phyloP scores from a whole-genome alignment of 176 grass and related monocot species.

The maize (Zea mays) region DNA sequence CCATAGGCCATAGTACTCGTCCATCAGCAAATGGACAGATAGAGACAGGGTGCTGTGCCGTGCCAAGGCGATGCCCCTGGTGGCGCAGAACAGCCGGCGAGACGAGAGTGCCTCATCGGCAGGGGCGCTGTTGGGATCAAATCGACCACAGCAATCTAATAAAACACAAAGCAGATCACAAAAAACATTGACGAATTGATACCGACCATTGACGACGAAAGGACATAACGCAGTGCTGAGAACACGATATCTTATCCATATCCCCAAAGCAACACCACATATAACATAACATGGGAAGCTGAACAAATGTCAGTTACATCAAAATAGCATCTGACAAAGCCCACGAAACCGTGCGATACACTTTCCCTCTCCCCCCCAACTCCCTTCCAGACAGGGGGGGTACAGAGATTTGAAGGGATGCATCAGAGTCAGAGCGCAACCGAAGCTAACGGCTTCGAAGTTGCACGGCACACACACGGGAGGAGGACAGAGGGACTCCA shows the following conservation, averaged over 20 bases:
- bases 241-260: conserved; percentile 20
- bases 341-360: not conserved
- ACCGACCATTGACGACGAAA: not conserved
- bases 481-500: no score
- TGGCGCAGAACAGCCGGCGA: no score
- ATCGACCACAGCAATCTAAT: not conserved
- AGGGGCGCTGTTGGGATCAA: no score
- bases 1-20: not conserved
- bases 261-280: conserved; percentile 1
- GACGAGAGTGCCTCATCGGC: no score
- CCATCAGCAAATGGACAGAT: not conserved
- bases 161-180: not conserved
- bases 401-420: conserved; percentile 27
- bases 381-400: conserved; percentile 3
- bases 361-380: not conserved
- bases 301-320: conserved; percentile 40
- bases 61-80: no score
- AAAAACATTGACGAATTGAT: not conserved
- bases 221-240: not conserved
- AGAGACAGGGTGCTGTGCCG: no score
- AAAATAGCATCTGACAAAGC: conserved; percentile 3
- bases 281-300: conserved; percentile 1
- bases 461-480: not conserved
- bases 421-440: conserved; percentile 21
- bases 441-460: not conserved